Conservation (phyloP, 2,329 filamentous ascomycete genomes). For the Gnomoniopsis smithogilvyi region DNA sequence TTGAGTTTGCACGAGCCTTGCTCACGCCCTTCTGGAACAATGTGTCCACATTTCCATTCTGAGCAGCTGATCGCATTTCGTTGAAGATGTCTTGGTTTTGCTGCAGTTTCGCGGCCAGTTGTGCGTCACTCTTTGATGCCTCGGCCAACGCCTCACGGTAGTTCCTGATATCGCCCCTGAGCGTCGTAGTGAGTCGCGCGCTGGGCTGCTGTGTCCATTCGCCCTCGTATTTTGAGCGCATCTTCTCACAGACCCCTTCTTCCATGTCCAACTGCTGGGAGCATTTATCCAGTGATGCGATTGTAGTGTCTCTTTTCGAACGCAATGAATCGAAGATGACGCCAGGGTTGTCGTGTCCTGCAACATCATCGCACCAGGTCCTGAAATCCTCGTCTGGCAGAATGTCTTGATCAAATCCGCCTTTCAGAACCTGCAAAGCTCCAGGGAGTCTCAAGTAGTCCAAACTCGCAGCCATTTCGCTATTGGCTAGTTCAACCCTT, state of each 20-base stretch:
- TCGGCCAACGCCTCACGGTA: conserved; percentile 89
- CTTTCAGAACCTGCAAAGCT: conserved; percentile 87
- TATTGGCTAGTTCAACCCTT: conserved; percentile 85
- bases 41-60: conserved; percentile 81
- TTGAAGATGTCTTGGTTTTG: conserved; percentile 89
- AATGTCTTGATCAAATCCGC: conserved; percentile 86
- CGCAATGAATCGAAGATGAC: conserved; percentile 77
- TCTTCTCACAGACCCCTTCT: conserved; percentile 97
- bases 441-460: conserved; percentile 90
- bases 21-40: conserved; percentile 85
- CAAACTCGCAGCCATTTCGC: conserved; percentile 92
- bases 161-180: conserved; percentile 81
- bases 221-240: conserved; percentile 92
- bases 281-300: conserved; percentile 71
- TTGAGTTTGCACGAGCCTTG: conserved; percentile 67
- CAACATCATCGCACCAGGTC: conserved; percentile 90
- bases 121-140: conserved; percentile 79
- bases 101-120: conserved; percentile 77
- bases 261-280: conserved; percentile 93
- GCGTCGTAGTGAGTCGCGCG: conserved; percentile 79
- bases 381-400: conserved; percentile 87
- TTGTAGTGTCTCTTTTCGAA: conserved; percentile 72
- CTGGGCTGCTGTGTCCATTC: conserved; percentile 99
- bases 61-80: conserved; percentile 88
- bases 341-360: conserved; percentile 76